Base-by-base conservation (phyloP, 2,329 filamentous ascomycete genomes). In the Talaromyces sp. region DNA sequence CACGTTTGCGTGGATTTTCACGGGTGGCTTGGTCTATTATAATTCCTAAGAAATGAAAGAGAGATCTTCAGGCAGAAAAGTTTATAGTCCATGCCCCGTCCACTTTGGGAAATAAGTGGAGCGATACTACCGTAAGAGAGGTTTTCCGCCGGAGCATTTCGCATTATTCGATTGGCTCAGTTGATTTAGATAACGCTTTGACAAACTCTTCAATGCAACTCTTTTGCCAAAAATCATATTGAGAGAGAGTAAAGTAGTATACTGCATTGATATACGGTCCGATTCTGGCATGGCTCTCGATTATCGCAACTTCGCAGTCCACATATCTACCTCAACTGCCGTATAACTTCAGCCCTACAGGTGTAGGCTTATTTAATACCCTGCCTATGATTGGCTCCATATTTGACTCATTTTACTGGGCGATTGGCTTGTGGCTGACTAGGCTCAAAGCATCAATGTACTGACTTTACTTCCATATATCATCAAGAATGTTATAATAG, bases 361-460 rank as follows among this genome's bases (percentile, higher is more conserved):
- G 72, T 12, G 71, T 81, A 9, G 79, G 78, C 0, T 67, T 79
- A 0, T 74, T 80, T 68, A 74, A 68, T 40, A 31, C 81, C 1
- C 69, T 76, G 0, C 68, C 74, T 1, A 76, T 82, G 59, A 73
- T 81, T 47, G 78, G 78, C 0, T 68, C 67, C 12, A 70, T 72
- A 1, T 42, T 79, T 2, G 77, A 72, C 12, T 66, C 69, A n/a
- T 16, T 75, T 7, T 64, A 71, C 57, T 65, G 64, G 14, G 78
- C 23, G 23, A 23, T 23, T 23, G 76, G 2, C 72, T 69, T 6
- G 31, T 79, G 9, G 76, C 71, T 56, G 78, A 80, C 58, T 68
- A 66, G 63, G 63, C 70, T 68, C 18, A 75, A 77, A 40, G n/a
- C 5, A 4, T 18, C 16, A 16, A 8, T 7, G 4, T 18, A 10